Conservation (phyloP, 1,284 basidiomycete genomes). For the Malassezia psittaci region DNA sequence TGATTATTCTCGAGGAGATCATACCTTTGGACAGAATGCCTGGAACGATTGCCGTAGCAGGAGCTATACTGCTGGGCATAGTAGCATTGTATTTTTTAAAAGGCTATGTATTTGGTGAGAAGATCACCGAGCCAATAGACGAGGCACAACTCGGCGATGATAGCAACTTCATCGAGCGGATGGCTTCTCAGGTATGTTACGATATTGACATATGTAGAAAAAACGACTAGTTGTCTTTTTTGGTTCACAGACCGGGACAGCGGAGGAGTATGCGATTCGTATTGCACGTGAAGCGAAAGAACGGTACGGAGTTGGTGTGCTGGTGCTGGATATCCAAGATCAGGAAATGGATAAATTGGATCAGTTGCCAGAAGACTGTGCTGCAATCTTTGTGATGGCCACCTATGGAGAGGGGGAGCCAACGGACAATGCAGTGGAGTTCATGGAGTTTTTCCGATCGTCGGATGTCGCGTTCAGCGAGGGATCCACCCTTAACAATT, state of each 20-base stretch:
- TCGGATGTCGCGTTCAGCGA: slow-evolving; percentile 76
- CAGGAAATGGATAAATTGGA: slow-evolving; percentile 96
- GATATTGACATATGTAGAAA: slow-evolving; percentile 20
- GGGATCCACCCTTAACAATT: slow-evolving; percentile 64
- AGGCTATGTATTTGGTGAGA: neutral
- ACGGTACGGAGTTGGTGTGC: slow-evolving; percentile 44
- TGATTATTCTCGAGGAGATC: too few relatives aligned
- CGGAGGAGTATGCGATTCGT: slow-evolving; percentile 46
- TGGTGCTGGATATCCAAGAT: slow-evolving; percentile 44
- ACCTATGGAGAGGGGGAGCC: slow-evolving; percentile 98
- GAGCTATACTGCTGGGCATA: slow-evolving; percentile 4
- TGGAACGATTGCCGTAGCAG: neutral
- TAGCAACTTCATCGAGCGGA: slow-evolving; percentile 11
- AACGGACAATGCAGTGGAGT: slow-evolving; percentile 90
- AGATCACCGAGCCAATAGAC: neutral
- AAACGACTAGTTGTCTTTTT: slow-evolving; percentile 46
- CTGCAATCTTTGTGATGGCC: slow-evolving; percentile 87
- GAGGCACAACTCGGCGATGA: neutral
- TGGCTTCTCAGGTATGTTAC: neutral
- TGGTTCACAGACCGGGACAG: slow-evolving; percentile 46
- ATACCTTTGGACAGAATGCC: slow-evolving; percentile 1
- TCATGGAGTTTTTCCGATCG: slow-evolving; percentile 84
- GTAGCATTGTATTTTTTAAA: slow-evolving; percentile 7
- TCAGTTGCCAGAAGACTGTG: slow-evolving; percentile 71
- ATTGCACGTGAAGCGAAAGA: slow-evolving; percentile 46